These are phyloP conservation scores for Sarocladiaceae sp. DNA, from an alignment of 2,329 filamentous ascomycete species.

Conservation along the genomic window DNA sequence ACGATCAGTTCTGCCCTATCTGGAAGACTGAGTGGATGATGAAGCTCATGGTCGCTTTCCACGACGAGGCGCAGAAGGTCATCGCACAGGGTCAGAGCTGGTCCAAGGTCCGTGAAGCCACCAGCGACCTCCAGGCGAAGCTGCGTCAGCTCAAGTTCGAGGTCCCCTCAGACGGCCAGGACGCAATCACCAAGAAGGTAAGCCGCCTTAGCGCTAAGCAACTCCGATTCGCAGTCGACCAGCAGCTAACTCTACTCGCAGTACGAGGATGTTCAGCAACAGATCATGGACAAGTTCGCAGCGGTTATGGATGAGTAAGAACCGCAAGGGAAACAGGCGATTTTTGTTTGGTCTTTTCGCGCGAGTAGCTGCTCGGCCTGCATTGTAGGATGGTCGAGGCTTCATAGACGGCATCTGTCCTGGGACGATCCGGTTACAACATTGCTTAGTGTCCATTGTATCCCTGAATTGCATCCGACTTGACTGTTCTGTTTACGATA, in stretches of 20 bases:
- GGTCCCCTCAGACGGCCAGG: slow-evolving; percentile 77
- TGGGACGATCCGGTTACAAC: slow-evolving; percentile 5
- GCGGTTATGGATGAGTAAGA: slow-evolving; percentile 87
- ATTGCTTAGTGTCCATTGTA: slow-evolving; percentile 18
- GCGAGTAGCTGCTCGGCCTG: not conserved
- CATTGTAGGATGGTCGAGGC: slow-evolving; percentile 8
- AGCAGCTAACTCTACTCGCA: slow-evolving; percentile 27
- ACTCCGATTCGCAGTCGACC: not conserved
- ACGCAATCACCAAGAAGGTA: slow-evolving; percentile 78
- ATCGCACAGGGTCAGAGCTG: slow-evolving; percentile 86
- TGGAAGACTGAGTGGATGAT: slow-evolving; percentile 99
- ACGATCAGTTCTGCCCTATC: slow-evolving; percentile 97
- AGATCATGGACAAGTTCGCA: slow-evolving; percentile 96
- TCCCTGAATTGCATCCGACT: slow-evolving; percentile 22
- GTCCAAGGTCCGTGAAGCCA: slow-evolving; percentile 88
- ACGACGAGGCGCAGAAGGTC: slow-evolving; percentile 95
- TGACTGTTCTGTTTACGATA: slow-evolving; percentile 9
- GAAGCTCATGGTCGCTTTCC: slow-evolving; percentile 98
- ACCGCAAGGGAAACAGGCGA: slow-evolving; percentile 6
- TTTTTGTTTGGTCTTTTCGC: slow-evolving; percentile 3
- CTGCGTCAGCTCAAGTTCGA: slow-evolving; percentile 96
- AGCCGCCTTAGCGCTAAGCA: slow-evolving; percentile 18
- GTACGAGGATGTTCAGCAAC: slow-evolving; percentile 89
- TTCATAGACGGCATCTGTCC: slow-evolving; percentile 7
- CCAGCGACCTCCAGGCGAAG: slow-evolving; percentile 75